Evolutionary conservation across 768 basidiomycete genomes (phyloP), one percentile per base, ranked within the genome.

Genomic region (Fomitopsis serialis): DNA sequence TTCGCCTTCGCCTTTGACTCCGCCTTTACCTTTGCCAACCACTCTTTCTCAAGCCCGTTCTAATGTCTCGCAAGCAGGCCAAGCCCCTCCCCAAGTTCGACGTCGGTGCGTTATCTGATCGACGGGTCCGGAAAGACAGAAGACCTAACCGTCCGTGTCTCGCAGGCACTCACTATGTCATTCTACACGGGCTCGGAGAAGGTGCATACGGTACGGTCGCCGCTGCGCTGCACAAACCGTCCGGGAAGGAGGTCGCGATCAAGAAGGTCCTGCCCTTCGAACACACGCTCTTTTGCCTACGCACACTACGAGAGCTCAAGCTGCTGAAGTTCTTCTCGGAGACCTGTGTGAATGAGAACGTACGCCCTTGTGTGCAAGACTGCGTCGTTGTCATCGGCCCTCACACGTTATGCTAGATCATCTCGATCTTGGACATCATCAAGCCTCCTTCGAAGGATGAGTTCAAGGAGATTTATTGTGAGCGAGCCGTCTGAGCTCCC

Each of bases 261-360:
- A 98, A 96, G 80, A 93, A 92, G 72, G 87, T 97, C 63, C 82
- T 89, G 40, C 94, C 93, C 9, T 96, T 97, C 69, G 94, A 96
- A 63, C 94, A 96, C 66, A 87, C 90, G 29, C 77, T 96, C 68
- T 96, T 94, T 74, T 92, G 89, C 62, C 73, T 96, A 65, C 79
- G 88, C 54, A 98, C 94, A 2, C 74, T 97, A 49, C 80, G 94
- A 55, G 95, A 97, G 72, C 78, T 97, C 67, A 96, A 97, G 72
- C 76, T 97, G 19, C 78, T 89, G 67, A 87, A 86, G 67, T 89
- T 89, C 74, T 88, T 90, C 70, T 87, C 86, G 5, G 85, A 87
- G 60, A 77, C 79, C 43, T 89, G 87, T 61, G 74, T 89, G 45
- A 90, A 89, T 62, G 89, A 92, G 70, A 92, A 91, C 63, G 88